Conservation (phyloP, 306 rosid genomes). For the Pyrus betulifolia region DNA sequence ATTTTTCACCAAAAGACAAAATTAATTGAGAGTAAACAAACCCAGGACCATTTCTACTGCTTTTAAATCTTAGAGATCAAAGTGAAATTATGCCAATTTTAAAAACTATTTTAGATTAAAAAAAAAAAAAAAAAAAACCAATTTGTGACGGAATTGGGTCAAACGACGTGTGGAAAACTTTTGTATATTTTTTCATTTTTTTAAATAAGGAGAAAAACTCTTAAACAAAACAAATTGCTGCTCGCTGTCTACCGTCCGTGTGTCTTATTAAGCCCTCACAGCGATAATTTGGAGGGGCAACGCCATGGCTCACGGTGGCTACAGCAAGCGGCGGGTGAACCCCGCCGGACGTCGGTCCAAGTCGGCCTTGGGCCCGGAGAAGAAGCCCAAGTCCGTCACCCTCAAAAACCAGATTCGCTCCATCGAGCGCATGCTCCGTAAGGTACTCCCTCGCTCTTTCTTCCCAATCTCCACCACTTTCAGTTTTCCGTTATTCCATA, state of each 20-base stretch:
- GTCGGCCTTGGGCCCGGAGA: constrained; percentile 39
- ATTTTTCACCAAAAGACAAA: too few relatives aligned
- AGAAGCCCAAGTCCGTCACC: constrained; percentile 73
- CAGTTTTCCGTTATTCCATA: background rate
- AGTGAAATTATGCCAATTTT: too few relatives aligned
- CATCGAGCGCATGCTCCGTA: constrained; percentile 80
- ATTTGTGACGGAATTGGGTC: too few relatives aligned
- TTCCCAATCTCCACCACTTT: background rate
- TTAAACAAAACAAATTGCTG: background rate
- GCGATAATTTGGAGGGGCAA: background rate
- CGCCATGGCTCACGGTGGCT: constrained; percentile 89
- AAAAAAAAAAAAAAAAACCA: too few relatives aligned
- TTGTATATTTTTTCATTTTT: background rate
- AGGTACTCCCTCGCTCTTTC: constrained; percentile 30
- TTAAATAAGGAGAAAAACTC: background rate
- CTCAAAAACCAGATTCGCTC: constrained; percentile 97
- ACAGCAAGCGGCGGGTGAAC: constrained; percentile 77
- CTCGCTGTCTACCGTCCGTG: background rate
- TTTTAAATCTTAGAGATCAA: too few relatives aligned
- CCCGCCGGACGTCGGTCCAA: constrained; percentile 67
- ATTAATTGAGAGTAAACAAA: too few relatives aligned
- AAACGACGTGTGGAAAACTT: too few relatives aligned
- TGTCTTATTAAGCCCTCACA: background rate
- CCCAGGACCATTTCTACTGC: too few relatives aligned
- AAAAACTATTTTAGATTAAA: too few relatives aligned